Conservation (phyloP, 257 asterid genomes). For the Salvia hispanica region DNA sequence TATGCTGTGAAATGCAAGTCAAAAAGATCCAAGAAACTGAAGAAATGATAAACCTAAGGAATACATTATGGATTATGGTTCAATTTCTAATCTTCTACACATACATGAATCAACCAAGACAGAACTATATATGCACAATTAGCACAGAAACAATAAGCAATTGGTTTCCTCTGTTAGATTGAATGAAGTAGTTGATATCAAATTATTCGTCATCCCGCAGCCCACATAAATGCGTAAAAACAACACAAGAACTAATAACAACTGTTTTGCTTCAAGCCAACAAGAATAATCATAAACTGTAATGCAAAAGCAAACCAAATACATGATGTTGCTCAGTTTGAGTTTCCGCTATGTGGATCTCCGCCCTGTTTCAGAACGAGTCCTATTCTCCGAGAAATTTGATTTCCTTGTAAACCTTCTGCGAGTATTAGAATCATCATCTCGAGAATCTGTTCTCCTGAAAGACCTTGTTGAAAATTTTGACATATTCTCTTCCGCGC, state of each 20-base stretch:
- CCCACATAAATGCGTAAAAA: constrained; percentile 8
- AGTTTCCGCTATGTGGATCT: constrained; percentile 34
- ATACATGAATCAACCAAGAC: background rate
- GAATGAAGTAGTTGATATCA: background rate
- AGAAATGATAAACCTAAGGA: constrained; percentile 9
- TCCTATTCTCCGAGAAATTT: constrained; percentile 34
- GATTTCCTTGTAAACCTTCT: constrained; percentile 30
- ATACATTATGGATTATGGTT: background rate
- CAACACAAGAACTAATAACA: background rate
- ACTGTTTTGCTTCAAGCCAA: background rate
- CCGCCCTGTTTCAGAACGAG: constrained; percentile 35
- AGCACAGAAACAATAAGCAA: background rate
- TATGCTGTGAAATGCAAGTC: background rate
- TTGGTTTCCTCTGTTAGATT: background rate
- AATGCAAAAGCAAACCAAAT: constrained; percentile 21
- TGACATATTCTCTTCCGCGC: constrained; percentile 25
- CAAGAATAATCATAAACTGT: constrained; percentile 11
- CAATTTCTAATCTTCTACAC: no score
- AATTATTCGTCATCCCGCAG: constrained; percentile 11
- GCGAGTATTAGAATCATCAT: constrained; percentile 27
- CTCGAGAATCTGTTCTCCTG: constrained; percentile 12
- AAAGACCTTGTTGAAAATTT: constrained; percentile 18
- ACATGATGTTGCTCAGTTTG: constrained; percentile 21
- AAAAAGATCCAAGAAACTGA: background rate
- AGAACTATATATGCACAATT: background rate